Evolutionary conservation across 2,329 filamentous ascomycete genomes (phyloP), one percentile per base, ranked within the genome.

Genomic region (Botrytis deweyae): DNA sequence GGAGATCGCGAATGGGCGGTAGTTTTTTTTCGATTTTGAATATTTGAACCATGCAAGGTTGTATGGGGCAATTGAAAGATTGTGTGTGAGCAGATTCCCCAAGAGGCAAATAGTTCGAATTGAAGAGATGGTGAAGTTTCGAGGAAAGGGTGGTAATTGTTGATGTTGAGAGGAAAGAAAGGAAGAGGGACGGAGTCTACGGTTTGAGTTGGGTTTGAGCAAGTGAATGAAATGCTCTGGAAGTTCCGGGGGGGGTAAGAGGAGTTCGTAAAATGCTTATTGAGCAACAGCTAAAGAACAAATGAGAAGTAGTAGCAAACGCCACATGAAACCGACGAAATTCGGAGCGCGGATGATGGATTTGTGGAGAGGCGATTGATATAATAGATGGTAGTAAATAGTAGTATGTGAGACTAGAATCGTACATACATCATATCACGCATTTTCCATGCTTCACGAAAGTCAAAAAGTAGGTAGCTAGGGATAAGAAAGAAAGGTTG

Each of bases 251-350:
- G 70, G 70, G 44, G 70, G 36, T 38, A 10, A 42, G 40, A 46
- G 70, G 18, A 65, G 70, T 65, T 59, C 46, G 63, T 49, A 46
- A 72, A 70, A 68, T 38, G 63, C 71, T 72, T 72, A 69, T 69
- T 72, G 71, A 72, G 63, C 52, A 52, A 59, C 9, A 49, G 36
- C 18, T 22, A 33, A 42, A 44, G 59, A 68, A 68, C 52, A 52
- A 40, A 42, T 58, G 61, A 68, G 71, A 42, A 72, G 18, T 18
- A 42, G 38, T 29, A 63, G 61, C 38, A 44, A 72, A 72, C 71
- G 71, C 71, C 71, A 72, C 52, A 68, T 67, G 63, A 72, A 72
- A 72, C 71, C 63, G 36, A 55, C 49, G 49, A n/a, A 18, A 33
- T 69, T 70, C 38, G 64, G 52, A 69, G 33, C 49, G 16, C 52